Base-by-base conservation (phyloP, 2,329 filamentous ascomycete genomes). In the Epichloe gansuensis region DNA sequence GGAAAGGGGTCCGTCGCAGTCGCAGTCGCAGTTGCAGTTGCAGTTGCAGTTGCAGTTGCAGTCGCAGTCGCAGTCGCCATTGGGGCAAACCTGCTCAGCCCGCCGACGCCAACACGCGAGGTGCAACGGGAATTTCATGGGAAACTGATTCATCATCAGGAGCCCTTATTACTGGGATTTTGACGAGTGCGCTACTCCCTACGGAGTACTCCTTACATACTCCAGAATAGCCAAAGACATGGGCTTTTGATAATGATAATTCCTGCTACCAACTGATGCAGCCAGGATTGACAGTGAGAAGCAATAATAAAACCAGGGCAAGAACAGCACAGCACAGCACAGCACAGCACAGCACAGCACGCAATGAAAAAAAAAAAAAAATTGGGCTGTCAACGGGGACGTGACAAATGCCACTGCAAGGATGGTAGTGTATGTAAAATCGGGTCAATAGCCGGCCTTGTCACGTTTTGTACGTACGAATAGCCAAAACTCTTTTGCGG, bases 91-190 rank as follows among this genome's bases (percentile, higher is more conserved):
- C 38, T n/a, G 38, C n/a, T 6, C 46, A 13, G 21, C 34, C 21
- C 48, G 17, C 48, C 23, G 35, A 50, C 28, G 38, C 48, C 48
- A 38, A 50, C 11, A 34, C 48, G n/a, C 48, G 47, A 49, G 38
- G 25, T 42, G 23, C 37, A 5, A 21, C 4, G 31, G 31, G 1
- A 31, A 31, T 31, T 11, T 31, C 31, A 4, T 31, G 31, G 31
- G 3, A 31, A 34, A 34, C 44, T 46, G 44, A 46, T 46, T 46
- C 44, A 21, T 21, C 17, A 21, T 21, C 17, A 46, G 44, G 25
- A 46, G 28, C 44, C 17, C 17, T 21, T 21, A 2, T 25, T 31
- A 13, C 25, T 46, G 44, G 44, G 11, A 28, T 46, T 12, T 12
- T 46, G 11, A 13, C 13, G 44, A n/a, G 44, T 35, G 28, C 44